Percentiles rank a stretch among this genome's conserved stretches.
Conservation (phyloP, 1,139 yeast species). For the Candida sojae region DNA sequence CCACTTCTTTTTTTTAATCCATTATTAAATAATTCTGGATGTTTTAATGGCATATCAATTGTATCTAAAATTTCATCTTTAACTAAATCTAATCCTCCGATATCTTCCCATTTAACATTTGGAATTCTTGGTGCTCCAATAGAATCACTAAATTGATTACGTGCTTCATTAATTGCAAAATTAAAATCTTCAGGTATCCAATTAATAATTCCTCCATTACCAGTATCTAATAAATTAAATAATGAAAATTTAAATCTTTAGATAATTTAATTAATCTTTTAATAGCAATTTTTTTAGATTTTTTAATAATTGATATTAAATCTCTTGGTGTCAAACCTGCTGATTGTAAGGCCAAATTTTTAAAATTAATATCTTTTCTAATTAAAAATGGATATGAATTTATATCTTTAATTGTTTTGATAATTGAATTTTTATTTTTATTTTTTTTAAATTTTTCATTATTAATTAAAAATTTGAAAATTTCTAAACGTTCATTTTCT, state of each 20-base stretch:
- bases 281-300: slow-evolving; percentile 60
- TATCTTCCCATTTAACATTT: slow-evolving; percentile 92
- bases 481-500: slow-evolving; percentile 68
- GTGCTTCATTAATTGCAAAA: slow-evolving; percentile 74
- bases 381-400: slow-evolving; percentile 24
- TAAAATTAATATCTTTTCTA: slow-evolving; percentile 58
- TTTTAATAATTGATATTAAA: slow-evolving; percentile 66
- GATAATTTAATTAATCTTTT: slow-evolving; percentile 44
- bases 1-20: slow-evolving; percentile 96
- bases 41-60: slow-evolving; percentile 91
- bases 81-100: slow-evolving; percentile 86
- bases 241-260: slow-evolving; percentile 17
- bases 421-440: background rate
- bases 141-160: slow-evolving; percentile 87
- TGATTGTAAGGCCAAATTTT: slow-evolving; percentile 74
- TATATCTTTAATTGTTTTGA: slow-evolving; percentile 14
- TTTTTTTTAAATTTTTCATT: slow-evolving; percentile 18
- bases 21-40: slow-evolving; percentile 82
- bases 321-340: slow-evolving; percentile 94
- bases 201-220: slow-evolving; percentile 56
- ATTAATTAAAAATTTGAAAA: slow-evolving; percentile 54
- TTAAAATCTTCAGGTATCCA: slow-evolving; percentile 68
- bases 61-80: slow-evolving; percentile 94
- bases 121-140: slow-evolving; percentile 98
- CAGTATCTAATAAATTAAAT: slow-evolving; percentile 33